Conservation (phyloP, 2,329 filamentous ascomycete species). For the Fusarium dimerum region DNA sequence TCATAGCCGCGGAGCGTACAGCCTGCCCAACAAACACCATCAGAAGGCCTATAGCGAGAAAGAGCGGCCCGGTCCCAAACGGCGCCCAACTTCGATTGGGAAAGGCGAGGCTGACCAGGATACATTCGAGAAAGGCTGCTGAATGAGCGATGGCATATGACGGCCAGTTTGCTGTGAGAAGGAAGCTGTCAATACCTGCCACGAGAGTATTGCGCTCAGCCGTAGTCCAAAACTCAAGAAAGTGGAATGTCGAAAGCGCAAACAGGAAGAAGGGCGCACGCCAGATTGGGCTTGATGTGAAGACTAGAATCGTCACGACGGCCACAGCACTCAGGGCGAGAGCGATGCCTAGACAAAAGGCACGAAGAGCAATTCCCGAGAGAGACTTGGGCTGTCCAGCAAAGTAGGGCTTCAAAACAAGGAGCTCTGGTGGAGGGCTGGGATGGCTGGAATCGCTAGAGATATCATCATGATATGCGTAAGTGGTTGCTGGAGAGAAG, state of each 20-base stretch:
- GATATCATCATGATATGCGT: slow-evolving; percentile 18
- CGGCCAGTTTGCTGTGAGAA: slow-evolving; percentile 81
- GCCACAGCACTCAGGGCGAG: slow-evolving; percentile 39
- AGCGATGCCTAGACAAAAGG: slow-evolving; percentile 54
- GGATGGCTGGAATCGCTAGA: slow-evolving; percentile 12
- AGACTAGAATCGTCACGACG: slow-evolving; percentile 35
- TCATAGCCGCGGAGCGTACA: slow-evolving; percentile 82
- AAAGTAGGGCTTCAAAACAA: slow-evolving; percentile 36
- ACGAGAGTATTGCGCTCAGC: slow-evolving; percentile 78
- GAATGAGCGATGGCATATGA: slow-evolving; percentile 83
- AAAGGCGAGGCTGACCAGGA: slow-evolving; percentile 59
- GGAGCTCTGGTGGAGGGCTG: slow-evolving; percentile 30
- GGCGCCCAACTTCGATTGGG: slow-evolving; percentile 51
- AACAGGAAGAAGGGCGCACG: slow-evolving; percentile 66
- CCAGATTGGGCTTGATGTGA: slow-evolving; percentile 54
- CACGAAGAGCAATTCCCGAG: slow-evolving; percentile 58
- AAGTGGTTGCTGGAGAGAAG: slow-evolving; percentile 21
- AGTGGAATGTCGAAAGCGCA: slow-evolving; percentile 81
- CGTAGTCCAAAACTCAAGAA: slow-evolving; percentile 93
- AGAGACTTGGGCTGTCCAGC: slow-evolving; percentile 57
- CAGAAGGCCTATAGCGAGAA: slow-evolving; percentile 59
- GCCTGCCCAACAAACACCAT: slow-evolving; percentile 71
- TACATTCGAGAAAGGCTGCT: slow-evolving; percentile 71
- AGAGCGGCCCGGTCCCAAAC: slow-evolving; percentile 40
- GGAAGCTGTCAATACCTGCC: slow-evolving; percentile 73